A percentile compares a stretch with the other conserved stretches of the same genome.
phyloP scores from a whole-genome alignment of 2,329 filamentous ascomycete species.

The Alternaria ventricosa region DNA sequence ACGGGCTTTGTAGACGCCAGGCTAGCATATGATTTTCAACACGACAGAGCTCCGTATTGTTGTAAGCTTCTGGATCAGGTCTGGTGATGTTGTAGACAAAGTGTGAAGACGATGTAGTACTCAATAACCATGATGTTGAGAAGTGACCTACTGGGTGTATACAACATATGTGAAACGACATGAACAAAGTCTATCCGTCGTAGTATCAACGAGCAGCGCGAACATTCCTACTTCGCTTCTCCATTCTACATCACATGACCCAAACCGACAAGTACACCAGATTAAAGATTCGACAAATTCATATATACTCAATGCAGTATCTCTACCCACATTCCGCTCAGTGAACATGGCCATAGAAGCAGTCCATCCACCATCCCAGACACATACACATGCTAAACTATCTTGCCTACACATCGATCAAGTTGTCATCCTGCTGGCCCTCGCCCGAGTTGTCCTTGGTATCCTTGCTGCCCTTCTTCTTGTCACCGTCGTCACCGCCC shows the following conservation, averaged over 20 bases:
- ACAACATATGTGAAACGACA: not conserved
- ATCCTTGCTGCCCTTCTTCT: constrained; percentile 48
- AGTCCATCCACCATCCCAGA: constrained; percentile 7
- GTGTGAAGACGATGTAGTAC: not conserved
- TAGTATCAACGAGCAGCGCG: not conserved
- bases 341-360: constrained; percentile 10
- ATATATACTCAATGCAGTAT: constrained; percentile 31
- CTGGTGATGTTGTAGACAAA: not conserved
- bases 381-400: constrained; percentile 6
- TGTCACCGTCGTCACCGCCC: constrained; percentile 43
- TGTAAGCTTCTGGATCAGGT: not conserved
- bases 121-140: not conserved
- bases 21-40: not conserved
- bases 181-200: not conserved
- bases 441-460: constrained; percentile 52
- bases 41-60: not conserved
- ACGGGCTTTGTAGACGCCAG: too few relatives aligned
- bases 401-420: constrained; percentile 46
- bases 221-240: not conserved
- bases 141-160: not conserved
- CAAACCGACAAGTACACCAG: not conserved
- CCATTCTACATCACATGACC: not conserved
- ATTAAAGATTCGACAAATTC: constrained; percentile 9
- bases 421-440: constrained; percentile 44
- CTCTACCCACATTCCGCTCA: constrained; percentile 21